A percentile compares a stretch with the other conserved stretches of the same genome.
Evolutionary conservation across 2,329 filamentous ascomycete genomes (phyloP).

Genomic region (Triangularia setosa): DNA sequence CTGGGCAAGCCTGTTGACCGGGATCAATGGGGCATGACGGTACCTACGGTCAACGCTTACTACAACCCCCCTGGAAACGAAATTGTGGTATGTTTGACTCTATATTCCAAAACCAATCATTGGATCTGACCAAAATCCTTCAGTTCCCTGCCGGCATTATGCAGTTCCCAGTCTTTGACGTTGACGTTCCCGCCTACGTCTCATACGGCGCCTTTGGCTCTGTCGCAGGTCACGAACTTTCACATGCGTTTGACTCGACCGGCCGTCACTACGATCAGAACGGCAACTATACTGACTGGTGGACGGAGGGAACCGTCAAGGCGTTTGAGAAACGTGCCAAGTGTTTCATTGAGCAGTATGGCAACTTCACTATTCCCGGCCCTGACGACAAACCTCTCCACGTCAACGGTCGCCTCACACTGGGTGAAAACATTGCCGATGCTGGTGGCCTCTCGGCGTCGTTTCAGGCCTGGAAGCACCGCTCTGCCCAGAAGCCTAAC

Average conservation of each 20-base stretch:
- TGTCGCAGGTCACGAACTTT: conserved; percentile 30
- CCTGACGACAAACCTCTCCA: conserved; percentile 54
- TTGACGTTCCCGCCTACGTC: conserved; percentile 59
- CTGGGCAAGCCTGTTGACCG: conserved; percentile 60
- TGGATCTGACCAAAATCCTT: conserved; percentile 54
- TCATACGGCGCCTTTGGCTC: conserved; percentile 58
- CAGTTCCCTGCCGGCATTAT: conserved; percentile 67
- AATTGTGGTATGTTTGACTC: conserved; percentile 44
- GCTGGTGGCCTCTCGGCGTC: conserved; percentile 61
- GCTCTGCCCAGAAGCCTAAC: conserved; percentile 48
- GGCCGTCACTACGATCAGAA: conserved; percentile 63
- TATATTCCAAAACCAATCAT: neutral
- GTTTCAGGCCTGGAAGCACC: conserved; percentile 59
- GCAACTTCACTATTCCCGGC: conserved; percentile 54
- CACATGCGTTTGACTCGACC: conserved; percentile 65
- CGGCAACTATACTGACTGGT: conserved; percentile 64
- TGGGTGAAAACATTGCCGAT: conserved; percentile 70
- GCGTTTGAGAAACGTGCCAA: conserved; percentile 57
- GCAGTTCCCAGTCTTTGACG: conserved; percentile 64
- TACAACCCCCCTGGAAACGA: conserved; percentile 63
- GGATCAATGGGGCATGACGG: conserved; percentile 24
- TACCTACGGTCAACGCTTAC: conserved; percentile 50
- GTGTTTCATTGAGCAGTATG: conserved; percentile 67
- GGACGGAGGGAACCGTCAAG: conserved; percentile 56
- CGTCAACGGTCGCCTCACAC: conserved; percentile 54